These are phyloP conservation scores for Tylopilus sp. DNA, from an alignment of 768 basidiomycete species.

Conservation along the genomic window DNA sequence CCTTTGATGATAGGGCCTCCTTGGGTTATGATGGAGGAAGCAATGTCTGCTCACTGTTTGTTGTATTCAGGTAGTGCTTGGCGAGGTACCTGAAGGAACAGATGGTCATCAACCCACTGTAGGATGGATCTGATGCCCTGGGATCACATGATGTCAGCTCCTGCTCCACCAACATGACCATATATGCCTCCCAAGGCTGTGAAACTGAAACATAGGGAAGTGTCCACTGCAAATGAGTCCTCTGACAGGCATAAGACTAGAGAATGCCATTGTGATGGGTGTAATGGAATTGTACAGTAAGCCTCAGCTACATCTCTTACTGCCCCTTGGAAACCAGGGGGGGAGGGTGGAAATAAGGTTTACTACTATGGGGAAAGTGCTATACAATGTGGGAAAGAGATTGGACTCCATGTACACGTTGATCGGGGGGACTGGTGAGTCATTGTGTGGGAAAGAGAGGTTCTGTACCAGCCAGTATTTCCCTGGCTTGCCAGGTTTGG, in stretches of 20 bases:
- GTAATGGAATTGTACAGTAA: no score
- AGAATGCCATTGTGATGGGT: no score
- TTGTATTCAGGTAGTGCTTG: background rate
- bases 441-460: no score
- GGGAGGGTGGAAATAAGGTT: no score
- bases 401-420: no score
- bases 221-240: conserved; percentile 10
- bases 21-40: background rate
- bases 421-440: no score
- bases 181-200: conserved; percentile 22
- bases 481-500: no score
- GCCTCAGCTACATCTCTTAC: no score
- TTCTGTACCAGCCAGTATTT: no score
- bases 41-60: background rate
- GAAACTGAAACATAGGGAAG: conserved; percentile 26
- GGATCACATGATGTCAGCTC: conserved; percentile 8
- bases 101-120: conserved; percentile 32
- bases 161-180: conserved; percentile 26
- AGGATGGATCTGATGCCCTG: conserved; percentile 22
- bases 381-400: no score
- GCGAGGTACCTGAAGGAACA: conserved; percentile 11
- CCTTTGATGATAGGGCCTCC: background rate
- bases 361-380: no score
- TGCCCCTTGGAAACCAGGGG: no score
- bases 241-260: conserved; percentile 16